phyloP scores from a whole-genome alignment of 1,284 basidiomycete genomes.

The Rhizopogon parksii region DNA sequence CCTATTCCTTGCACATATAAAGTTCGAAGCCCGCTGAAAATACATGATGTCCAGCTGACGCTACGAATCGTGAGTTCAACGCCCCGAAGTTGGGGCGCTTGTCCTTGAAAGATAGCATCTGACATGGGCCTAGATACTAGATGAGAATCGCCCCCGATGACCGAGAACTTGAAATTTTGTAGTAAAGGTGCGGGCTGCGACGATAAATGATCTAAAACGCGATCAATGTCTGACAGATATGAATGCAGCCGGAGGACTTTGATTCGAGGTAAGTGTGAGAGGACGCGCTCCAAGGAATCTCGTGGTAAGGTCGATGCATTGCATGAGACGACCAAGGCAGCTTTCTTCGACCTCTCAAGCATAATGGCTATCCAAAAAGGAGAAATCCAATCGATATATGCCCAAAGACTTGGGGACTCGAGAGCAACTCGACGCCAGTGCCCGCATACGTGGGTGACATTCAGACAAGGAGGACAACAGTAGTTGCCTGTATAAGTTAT shows the following conservation, averaged over 20 bases:
- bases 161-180: slow-evolving; percentile 12
- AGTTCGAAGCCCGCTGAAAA: slow-evolving; percentile 23
- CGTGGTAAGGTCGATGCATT: neutral
- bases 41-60: slow-evolving; percentile 22
- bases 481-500: neutral
- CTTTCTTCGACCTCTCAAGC: slow-evolving; percentile 30
- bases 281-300: slow-evolving; percentile 17
- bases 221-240: too few relatives aligned
- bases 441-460: slow-evolving; percentile 28
- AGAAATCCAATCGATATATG: slow-evolving; percentile 21
- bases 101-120: slow-evolving; percentile 14
- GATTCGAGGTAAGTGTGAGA: slow-evolving; percentile 16
- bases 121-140: slow-evolving; percentile 12
- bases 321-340: slow-evolving; percentile 19
- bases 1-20: slow-evolving; percentile 23
- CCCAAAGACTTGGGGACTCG: slow-evolving; percentile 29
- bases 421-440: slow-evolving; percentile 32
- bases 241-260: slow-evolving; percentile 15
- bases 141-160: slow-evolving; percentile 7
- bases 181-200: slow-evolving; percentile 14
- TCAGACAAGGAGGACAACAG: slow-evolving; percentile 14
- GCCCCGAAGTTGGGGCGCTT: slow-evolving; percentile 22
- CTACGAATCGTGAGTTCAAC: slow-evolving; percentile 24
- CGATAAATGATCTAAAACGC: too few relatives aligned
- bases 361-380: slow-evolving; percentile 28